Conservation (phyloP, 2,329 filamentous ascomycete genomes). For the Aureobasidium sp. region DNA sequence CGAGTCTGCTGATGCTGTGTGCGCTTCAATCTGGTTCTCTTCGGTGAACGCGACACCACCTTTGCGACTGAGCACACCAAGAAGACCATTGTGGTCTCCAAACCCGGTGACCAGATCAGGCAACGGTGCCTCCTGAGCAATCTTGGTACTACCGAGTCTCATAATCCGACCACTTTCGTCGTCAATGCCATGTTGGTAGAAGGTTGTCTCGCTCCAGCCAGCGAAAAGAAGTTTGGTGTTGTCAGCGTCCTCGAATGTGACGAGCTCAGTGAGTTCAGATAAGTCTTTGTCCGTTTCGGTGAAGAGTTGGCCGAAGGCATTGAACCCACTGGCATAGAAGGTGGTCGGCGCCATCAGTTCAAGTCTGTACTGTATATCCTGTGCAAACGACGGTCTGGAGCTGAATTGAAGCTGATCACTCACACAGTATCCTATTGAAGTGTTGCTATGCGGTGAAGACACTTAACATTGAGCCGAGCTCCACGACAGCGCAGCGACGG, state of each 20-base stretch:
- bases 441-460: neutral
- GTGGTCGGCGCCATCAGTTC: neutral
- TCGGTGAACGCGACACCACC: constrained; percentile 22
- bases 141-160: constrained; percentile 5
- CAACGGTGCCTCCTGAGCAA: constrained; percentile 17
- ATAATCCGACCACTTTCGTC: constrained; percentile 18
- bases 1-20: neutral
- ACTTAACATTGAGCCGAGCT: neutral
- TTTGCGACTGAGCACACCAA: constrained; percentile 22
- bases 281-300: neutral
- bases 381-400: neutral
- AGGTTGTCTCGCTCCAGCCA: constrained; percentile 28
- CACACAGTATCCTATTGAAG: too few relatives aligned
- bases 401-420: neutral
- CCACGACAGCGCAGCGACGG: neutral
- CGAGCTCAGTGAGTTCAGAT: neutral
- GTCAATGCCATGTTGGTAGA: constrained; percentile 16
- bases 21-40: neutral
- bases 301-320: constrained; percentile 11
- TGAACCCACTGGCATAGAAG: constrained; percentile 12
- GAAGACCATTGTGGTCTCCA: constrained; percentile 29
- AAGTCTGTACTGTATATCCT: neutral
- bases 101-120: constrained; percentile 16
- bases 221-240: constrained; percentile 23
- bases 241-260: neutral